Evolutionary conservation across 2,329 filamentous ascomycete species (phyloP).

Genomic region (Escovopsis weberi): DNA sequence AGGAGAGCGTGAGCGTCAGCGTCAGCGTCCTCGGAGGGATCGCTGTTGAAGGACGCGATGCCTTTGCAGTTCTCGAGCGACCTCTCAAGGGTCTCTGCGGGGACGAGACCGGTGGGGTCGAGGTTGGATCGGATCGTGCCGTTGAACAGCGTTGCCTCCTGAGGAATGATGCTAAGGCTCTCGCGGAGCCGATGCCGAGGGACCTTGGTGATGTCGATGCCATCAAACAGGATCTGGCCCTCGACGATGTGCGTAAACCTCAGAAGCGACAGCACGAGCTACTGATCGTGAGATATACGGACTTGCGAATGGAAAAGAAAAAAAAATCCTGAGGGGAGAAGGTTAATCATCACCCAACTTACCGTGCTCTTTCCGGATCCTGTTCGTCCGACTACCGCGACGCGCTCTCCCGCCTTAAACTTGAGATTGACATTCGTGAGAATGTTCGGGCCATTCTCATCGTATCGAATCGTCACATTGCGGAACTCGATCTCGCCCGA

Average conservation of each 20-base stretch:
- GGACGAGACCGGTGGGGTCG: conserved; percentile 46
- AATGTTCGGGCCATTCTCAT: conserved; percentile 30
- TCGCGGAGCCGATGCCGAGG: conserved; percentile 35
- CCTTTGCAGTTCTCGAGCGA: conserved; percentile 49
- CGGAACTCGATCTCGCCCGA: conserved; percentile 35
- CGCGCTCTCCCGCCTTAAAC: conserved; percentile 54
- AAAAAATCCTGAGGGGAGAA: background rate
- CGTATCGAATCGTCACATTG: conserved; percentile 35
- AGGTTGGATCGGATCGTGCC: conserved; percentile 42
- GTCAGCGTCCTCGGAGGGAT: conserved; percentile 19
- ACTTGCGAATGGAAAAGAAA: too few species aligned
- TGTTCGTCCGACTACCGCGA: conserved; percentile 68
- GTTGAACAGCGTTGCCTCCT: conserved; percentile 43
- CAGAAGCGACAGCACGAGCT: conserved; percentile 38
- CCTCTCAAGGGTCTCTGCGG: conserved; percentile 37
- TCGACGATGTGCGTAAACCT: conserved; percentile 37
- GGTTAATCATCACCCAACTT: conserved; percentile 11
- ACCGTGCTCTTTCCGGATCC: conserved; percentile 75
- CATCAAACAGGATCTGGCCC: conserved; percentile 40
- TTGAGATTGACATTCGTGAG: conserved; percentile 35
- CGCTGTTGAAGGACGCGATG: conserved; percentile 35
- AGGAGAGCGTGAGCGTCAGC: too few species aligned
- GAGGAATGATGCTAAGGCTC: conserved; percentile 42
- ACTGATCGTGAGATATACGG: background rate
- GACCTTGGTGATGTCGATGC: conserved; percentile 38